phyloP scores from a whole-genome alignment of 257 asterid species.

The Solanum sitiens region DNA sequence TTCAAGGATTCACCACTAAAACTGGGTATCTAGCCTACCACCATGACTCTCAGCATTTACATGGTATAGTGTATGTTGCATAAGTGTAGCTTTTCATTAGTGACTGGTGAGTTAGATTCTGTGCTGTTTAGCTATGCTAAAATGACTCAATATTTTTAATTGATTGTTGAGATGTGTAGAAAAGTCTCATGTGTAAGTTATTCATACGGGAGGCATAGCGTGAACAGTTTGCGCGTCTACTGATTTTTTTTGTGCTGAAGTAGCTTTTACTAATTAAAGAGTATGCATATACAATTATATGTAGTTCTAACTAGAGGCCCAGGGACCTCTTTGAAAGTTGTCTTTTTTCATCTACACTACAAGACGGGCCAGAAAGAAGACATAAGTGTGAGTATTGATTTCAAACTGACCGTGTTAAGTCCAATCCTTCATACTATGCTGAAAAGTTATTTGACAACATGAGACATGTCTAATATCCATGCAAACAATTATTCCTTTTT shows the following conservation, averaged over 20 bases:
- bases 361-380: background rate
- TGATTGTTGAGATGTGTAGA: background rate
- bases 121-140: background rate
- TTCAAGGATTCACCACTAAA: background rate
- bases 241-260: background rate
- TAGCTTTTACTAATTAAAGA: background rate
- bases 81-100: background rate
- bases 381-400: background rate
- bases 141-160: background rate
- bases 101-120: background rate
- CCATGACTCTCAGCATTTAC: background rate
- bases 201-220: background rate
- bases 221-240: background rate
- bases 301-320: background rate
- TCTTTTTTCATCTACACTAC: background rate
- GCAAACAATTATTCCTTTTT: background rate
- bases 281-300: background rate
- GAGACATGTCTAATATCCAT: background rate
- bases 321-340: background rate
- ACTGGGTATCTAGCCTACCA: background rate
- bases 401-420: background rate
- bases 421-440: background rate
- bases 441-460: background rate
- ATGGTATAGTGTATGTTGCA: background rate
- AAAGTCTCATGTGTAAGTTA: background rate